Base-by-base conservation (phyloP, 2,329 filamentous ascomycete species). In the Fusarium ambrosium region DNA sequence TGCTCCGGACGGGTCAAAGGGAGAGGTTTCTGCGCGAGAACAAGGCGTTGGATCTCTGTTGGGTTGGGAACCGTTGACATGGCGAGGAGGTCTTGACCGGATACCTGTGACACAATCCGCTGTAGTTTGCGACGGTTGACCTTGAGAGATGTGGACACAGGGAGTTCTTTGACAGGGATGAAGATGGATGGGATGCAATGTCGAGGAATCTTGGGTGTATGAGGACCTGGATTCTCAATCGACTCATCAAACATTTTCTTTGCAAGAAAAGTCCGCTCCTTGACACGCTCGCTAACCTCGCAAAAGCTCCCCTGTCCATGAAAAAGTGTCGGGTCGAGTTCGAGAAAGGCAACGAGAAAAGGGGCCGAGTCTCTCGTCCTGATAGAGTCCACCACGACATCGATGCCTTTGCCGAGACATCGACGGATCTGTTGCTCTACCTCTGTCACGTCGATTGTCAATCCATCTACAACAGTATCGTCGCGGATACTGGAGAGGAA, bases 91-190 rank as follows among this genome's bases (percentile, higher is more conserved):
- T 89, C 84, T 2, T 84, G 80, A 6, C 83, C 83, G 0, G 85
- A 84, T 11, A 88, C 69, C 0, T 83, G 82, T 1, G 83, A 75
- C 32, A 86, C 85, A 69, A 86, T 82, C 70, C 84, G 85, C 66
- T 86, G 85, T 9, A 90, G 82, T 62, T 85, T 85, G 20, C 84
- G 81, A 2, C 87, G 83, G 72, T 89, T 86, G 45, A 89, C 83
- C 73, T 90, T 87, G 62, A 89, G 82, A 0, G 87, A 87, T 0
- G 84, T 81, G 0, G 87, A 89, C 24, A 89, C 76, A 0, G 88
- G 88, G 22, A 90, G 82, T 13, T 82, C 77, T 55, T 82, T 83
- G 24, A 90, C 79, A 0, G 88, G 88, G 4, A 90, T 82, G 59
- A 87, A 89, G 3, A 86, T 81, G 1, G 83, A 80, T 0, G 88